Evolutionary conservation across 441 rosid species (phyloP), one percentile per base, ranked within the genome.

Genomic region (Erodium texanum): DNA sequence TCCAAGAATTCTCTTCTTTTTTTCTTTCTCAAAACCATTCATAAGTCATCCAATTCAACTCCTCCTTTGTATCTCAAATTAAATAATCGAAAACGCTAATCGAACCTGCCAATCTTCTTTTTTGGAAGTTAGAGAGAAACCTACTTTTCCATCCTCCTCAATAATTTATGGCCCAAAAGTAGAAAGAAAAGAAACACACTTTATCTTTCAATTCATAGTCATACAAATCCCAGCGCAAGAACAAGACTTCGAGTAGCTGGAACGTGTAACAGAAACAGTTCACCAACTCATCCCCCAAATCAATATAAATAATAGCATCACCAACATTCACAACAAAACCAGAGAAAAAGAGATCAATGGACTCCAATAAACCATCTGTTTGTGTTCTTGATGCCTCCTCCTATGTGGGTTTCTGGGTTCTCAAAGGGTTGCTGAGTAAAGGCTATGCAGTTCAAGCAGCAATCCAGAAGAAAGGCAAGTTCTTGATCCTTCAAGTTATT

Each of bases 331-430:
- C 0, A 66, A 20, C 32, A 8, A 62, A 20, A 7, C 32, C 29
- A 27, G 66, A 66, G 38, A 41, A 50, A 27, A 27, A 4, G 29
- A 27, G 29, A 27, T 1, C 29, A 27, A n/a, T n/a, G n/a, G n/a
- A n/a, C n/a, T n/a, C n/a, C n/a, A n/a, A 27, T 4, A 27, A 27
- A 9, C 14, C 85, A 20, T 8, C 76, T 12, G 85, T 85, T 45
- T 90, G 95, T 69, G 93, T 87, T 75, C 91, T 88, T 62, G 97
- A 88, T 76, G 95, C 97, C 11, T 88, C 97, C 19, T 83, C 86
- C 65, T 89, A 88, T 72, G 89, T 89, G 16, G 97, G 97, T 65
- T 90, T 81, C 76, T 86, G 93, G 93, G 79, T 87, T 77, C 84
- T 89, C 74, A 86, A 87, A 64, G 84, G 86, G 27, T 73, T 89